A percentile compares a stretch with the other conserved stretches of the same genome.
Evolutionary conservation across 345 rosid genomes (phyloP).

Genomic region (Acer yangbiense): DNA sequence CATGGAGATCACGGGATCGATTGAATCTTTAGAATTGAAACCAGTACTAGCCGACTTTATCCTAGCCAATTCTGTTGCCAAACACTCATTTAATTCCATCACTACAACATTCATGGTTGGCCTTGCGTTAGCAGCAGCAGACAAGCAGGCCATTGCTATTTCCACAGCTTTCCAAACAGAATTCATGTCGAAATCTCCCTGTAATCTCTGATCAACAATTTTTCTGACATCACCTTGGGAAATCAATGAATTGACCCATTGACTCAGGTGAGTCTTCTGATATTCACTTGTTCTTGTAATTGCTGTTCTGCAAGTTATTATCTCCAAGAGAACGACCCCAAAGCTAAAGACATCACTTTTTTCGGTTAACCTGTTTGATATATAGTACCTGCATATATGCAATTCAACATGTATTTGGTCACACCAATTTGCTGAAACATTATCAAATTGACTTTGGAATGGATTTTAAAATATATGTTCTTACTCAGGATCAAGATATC

Average conservation of each 20-base stretch:
- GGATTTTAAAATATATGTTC: constrained; percentile 3
- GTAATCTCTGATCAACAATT: constrained; percentile 23
- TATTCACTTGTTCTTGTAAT: not conserved
- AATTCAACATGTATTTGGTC: not conserved
- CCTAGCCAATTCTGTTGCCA: constrained; percentile 3
- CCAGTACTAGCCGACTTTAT: not conserved
- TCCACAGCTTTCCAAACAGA: constrained; percentile 26
- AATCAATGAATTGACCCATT: constrained; percentile 22
- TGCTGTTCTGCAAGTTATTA: constrained; percentile 19
- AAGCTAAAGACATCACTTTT: constrained; percentile 29
- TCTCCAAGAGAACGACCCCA: constrained; percentile 24
- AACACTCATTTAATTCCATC: constrained; percentile 21
- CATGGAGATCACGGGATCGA: not conserved
- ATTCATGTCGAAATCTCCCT: constrained; percentile 3
- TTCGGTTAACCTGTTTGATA: not conserved
- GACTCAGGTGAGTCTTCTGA: constrained; percentile 11
- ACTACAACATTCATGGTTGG: constrained; percentile 23
- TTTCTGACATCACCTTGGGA: constrained; percentile 17
- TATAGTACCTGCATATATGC: constrained; percentile 12
- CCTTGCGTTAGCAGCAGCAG: not conserved
- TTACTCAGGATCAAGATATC: constrained; percentile 56
- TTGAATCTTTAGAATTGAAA: not conserved
- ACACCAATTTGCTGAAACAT: not conserved
- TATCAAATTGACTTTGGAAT: too few relatives aligned
- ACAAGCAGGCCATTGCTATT: constrained; percentile 21